These are phyloP conservation scores for Cochliopodium minus DNA, from an alignment of 208 protist genomes.

Conservation along the genomic window DNA sequence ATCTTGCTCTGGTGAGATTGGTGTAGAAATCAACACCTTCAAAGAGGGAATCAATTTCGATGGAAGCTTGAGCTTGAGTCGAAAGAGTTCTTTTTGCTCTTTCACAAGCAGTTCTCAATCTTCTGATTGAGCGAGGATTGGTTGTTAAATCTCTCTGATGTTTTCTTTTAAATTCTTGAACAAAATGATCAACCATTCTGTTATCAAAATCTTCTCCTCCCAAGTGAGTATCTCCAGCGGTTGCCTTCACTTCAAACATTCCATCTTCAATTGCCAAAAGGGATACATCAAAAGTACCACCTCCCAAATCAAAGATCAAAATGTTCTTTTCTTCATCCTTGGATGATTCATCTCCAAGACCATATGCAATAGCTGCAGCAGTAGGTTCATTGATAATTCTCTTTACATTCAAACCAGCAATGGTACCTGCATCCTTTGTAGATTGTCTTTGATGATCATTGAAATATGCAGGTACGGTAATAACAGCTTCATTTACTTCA, in stretches of 20 bases:
- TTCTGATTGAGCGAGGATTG: conserved; percentile 40
- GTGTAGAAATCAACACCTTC: conserved; percentile 87
- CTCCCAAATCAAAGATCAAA: conserved; percentile 69
- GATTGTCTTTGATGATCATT: conserved; percentile 86
- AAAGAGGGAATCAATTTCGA: conserved; percentile 87
- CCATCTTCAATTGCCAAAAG: conserved; percentile 85
- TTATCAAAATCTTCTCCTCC: conserved; percentile 97
- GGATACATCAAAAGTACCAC: conserved; percentile 78
- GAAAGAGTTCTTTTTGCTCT: conserved; percentile 88
- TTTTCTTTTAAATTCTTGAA: conserved; percentile 75
- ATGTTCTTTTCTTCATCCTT: conserved; percentile 38
- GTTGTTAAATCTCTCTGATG: conserved; percentile 34
- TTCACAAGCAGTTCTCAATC: conserved; percentile 49
- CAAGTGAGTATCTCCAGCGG: conserved; percentile 95
- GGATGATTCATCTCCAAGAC: conserved; percentile 59
- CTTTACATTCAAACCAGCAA: conserved; percentile 68
- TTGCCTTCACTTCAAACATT: conserved; percentile 97
- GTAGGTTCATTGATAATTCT: conserved; percentile 82
- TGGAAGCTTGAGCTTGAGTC: conserved; percentile 47
- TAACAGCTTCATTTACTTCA: conserved; percentile 70
- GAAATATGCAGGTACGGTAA: conserved; percentile 89
- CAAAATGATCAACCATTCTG: conserved; percentile 85
- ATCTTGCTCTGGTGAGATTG: conserved; percentile 77
- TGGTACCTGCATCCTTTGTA: conserved; percentile 89
- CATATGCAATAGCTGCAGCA: conserved; percentile 76